phyloP scores from a whole-genome alignment of 495 filamentous ascomycete genomes.

The Penicillium manginii region DNA sequence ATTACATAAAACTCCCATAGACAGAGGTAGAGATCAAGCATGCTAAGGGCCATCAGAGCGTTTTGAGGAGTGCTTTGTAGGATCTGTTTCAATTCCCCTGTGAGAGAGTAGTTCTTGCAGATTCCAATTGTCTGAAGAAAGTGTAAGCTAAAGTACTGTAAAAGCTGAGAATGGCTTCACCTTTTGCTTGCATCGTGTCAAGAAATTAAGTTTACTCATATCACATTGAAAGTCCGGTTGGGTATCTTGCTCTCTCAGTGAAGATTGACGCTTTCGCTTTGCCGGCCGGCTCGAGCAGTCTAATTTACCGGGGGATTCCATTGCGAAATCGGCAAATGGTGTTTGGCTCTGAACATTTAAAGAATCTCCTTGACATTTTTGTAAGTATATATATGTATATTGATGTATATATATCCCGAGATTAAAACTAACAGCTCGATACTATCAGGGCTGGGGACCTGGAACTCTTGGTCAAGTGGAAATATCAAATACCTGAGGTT shows the following conservation, averaged over 20 bases:
- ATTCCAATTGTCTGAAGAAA: not conserved
- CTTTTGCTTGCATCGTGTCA: not conserved
- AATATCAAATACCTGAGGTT: not conserved
- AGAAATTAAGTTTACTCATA: not conserved
- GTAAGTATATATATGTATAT: not conserved
- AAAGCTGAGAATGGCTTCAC: not conserved
- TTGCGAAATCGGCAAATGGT: not conserved
- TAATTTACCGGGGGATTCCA: not conserved
- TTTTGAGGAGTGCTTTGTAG: not conserved
- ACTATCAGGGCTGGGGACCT: not conserved
- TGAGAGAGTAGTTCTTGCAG: not conserved
- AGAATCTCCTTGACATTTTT: not conserved
- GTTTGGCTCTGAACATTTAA: not conserved
- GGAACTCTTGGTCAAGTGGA: not conserved
- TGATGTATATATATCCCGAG: not conserved
- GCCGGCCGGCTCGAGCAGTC: not conserved
- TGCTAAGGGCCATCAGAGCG: not conserved
- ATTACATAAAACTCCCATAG: constrained; percentile 7
- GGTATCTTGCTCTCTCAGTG: not conserved
- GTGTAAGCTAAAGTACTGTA: not conserved
- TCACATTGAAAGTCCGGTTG: not conserved
- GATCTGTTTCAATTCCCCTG: not conserved
- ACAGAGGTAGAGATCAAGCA: constrained; percentile 9
- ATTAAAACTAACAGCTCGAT: not conserved
- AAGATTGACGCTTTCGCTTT: not conserved